Evolutionary conservation across 306 rosid species (phyloP).

Genomic region (Malus sylvestris): DNA sequence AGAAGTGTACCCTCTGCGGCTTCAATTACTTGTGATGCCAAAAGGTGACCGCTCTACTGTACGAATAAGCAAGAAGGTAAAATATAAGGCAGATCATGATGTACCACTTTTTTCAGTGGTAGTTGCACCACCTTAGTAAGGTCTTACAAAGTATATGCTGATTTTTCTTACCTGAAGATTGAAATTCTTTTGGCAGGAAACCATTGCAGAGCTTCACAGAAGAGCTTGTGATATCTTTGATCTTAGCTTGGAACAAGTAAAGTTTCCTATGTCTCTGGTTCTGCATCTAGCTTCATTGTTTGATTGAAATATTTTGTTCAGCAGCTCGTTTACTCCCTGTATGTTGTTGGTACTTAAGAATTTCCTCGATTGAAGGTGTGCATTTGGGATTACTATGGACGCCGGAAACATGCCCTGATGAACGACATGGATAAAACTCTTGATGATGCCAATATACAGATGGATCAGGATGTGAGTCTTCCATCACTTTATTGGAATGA

Average conservation of each 20-base stretch:
- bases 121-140: slow-evolving; percentile 11
- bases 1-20: slow-evolving; percentile 94
- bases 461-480: slow-evolving; percentile 92
- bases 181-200: slow-evolving; percentile 66
- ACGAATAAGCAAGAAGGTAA: slow-evolving; percentile 98
- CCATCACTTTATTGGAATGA: neutral
- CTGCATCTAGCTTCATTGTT: slow-evolving; percentile 3
- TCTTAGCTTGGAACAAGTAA: slow-evolving; percentile 81
- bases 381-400: slow-evolving; percentile 93
- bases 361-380: slow-evolving; percentile 48
- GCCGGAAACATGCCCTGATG: slow-evolving; percentile 82
- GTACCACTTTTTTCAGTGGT: slow-evolving; percentile 17
- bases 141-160: neutral
- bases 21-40: slow-evolving; percentile 73
- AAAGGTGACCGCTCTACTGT: slow-evolving; percentile 62
- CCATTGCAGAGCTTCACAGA: slow-evolving; percentile 84
- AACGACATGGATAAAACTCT: slow-evolving; percentile 92
- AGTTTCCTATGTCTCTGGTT: slow-evolving; percentile 15
- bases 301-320: neutral
- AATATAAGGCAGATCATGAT: slow-evolving; percentile 17
- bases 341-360: slow-evolving; percentile 10
- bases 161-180: slow-evolving; percentile 25
- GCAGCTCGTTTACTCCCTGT: slow-evolving; percentile 5
- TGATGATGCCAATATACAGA: slow-evolving; percentile 94
- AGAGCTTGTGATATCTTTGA: slow-evolving; percentile 86